These are phyloP conservation scores for Candida gorgasii DNA, from an alignment of 805 yeast species.

Conservation along the genomic window DNA sequence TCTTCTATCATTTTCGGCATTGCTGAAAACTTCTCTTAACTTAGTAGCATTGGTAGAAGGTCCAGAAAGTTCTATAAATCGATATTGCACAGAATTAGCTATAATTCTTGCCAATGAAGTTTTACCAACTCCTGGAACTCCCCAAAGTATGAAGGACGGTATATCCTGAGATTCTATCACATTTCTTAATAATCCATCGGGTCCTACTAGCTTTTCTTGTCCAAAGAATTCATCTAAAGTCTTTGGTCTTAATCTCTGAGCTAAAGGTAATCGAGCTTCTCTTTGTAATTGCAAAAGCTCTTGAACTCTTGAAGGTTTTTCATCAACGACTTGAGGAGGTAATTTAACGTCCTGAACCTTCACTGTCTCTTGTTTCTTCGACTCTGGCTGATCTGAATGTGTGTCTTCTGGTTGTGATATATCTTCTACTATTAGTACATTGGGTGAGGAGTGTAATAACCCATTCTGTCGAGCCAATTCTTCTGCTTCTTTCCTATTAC, in stretches of 20 bases:
- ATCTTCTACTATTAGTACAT: neutral
- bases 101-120: constrained; percentile 44
- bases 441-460: neutral
- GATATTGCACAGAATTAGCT: constrained; percentile 29
- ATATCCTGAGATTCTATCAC: constrained; percentile 33
- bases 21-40: constrained; percentile 34
- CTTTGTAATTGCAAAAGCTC: constrained; percentile 17
- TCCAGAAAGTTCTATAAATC: constrained; percentile 42
- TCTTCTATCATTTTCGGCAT: constrained; percentile 37
- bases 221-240: constrained; percentile 41
- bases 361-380: neutral
- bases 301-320: constrained; percentile 8
- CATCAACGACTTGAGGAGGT: constrained; percentile 10
- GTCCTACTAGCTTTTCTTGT: constrained; percentile 42
- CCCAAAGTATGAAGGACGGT: constrained; percentile 46
- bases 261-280: constrained; percentile 33
- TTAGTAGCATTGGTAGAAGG: constrained; percentile 38
- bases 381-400: neutral
- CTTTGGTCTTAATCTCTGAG: constrained; percentile 42
- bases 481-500: constrained; percentile 13
- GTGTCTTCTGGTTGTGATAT: neutral
- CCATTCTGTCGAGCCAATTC: constrained; percentile 5
- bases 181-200: constrained; percentile 36
- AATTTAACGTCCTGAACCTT: constrained; percentile 1
- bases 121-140: constrained; percentile 47